Evolutionary conservation across 768 basidiomycete genomes (phyloP).

Genomic region (Pluteus cervinus): DNA sequence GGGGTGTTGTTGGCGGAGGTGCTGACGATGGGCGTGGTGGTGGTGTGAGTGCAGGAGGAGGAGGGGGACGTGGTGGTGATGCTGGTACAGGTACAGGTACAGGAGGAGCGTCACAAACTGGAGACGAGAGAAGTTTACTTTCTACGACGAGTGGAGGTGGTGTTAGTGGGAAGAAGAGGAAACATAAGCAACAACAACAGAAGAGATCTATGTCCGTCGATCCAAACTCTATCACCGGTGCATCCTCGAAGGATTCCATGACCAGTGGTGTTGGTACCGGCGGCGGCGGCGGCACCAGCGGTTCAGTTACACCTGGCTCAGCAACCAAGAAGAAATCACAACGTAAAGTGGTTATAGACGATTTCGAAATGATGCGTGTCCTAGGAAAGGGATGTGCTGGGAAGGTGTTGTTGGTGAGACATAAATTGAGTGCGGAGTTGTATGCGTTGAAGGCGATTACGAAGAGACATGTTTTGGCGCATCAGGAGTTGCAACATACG

Average conservation of each 20-base stretch:
- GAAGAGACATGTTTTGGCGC: slow-evolving; percentile 93
- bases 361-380: slow-evolving; percentile 97
- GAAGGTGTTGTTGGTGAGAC: slow-evolving; percentile 87
- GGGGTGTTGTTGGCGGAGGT: no score
- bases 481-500: slow-evolving; percentile 95
- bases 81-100: no score
- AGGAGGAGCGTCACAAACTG: slow-evolving; percentile 42
- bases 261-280: slow-evolving; percentile 7
- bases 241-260: no score
- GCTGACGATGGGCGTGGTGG: no score
- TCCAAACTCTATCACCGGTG: no score
- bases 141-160: no score
- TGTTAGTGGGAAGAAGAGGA: no score
- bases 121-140: slow-evolving; percentile 68
- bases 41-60: no score
- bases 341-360: slow-evolving; percentile 75
- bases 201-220: slow-evolving; percentile 21
- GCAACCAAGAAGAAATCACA: slow-evolving; percentile 54
- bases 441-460: slow-evolving; percentile 98
- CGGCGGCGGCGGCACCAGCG: slow-evolving; percentile 17
- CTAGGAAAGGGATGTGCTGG: slow-evolving; percentile 97
- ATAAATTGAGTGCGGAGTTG: slow-evolving; percentile 63
- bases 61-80: no score
- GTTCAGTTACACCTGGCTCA: slow-evolving; percentile 16
- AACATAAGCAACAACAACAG: slow-evolving; percentile 23